These are phyloP conservation scores for Avena insularis DNA, from an alignment of 176 grass and related monocot genomes.

Conservation along the genomic window DNA sequence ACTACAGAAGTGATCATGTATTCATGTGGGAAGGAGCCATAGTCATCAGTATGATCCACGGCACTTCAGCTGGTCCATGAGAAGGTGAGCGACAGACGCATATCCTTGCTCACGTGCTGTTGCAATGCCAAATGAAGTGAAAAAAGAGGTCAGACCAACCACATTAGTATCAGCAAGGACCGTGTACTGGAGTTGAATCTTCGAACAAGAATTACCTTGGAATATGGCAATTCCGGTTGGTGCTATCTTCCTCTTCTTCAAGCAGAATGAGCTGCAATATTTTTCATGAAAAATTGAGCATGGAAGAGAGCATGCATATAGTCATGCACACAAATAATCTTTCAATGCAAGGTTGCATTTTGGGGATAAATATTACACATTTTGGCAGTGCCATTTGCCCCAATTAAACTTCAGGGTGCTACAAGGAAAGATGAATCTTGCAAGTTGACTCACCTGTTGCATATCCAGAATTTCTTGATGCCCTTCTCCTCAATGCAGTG, in stretches of 20 bases:
- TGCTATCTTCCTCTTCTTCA: constrained; percentile 84
- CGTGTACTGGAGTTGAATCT: neutral
- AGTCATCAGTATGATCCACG: constrained; percentile 33
- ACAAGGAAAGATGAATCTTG: neutral
- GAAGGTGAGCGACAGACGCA: constrained; percentile 81
- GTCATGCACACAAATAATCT: no score
- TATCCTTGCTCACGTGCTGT: constrained; percentile 79
- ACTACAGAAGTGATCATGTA: constrained; percentile 32
- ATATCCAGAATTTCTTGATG: constrained; percentile 85
- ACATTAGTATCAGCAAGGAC: constrained; percentile 10
- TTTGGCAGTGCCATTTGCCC: neutral
- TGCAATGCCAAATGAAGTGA: neutral
- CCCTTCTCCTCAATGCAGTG: constrained; percentile 90
- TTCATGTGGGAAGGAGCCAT: neutral
- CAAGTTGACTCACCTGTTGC: constrained; percentile 64
- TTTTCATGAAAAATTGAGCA: neutral
- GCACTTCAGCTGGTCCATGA: constrained; percentile 81
- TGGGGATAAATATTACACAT: neutral
- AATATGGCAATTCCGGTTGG: constrained; percentile 94
- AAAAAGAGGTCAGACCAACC: neutral
- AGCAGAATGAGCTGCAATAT: constrained; percentile 70
- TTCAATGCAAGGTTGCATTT: neutral
- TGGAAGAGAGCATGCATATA: neutral
- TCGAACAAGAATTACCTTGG: constrained; percentile 48
- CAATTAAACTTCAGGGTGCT: neutral